Conservation (phyloP, 2,329 filamentous ascomycete species). For the Penicillium corylophilum region DNA sequence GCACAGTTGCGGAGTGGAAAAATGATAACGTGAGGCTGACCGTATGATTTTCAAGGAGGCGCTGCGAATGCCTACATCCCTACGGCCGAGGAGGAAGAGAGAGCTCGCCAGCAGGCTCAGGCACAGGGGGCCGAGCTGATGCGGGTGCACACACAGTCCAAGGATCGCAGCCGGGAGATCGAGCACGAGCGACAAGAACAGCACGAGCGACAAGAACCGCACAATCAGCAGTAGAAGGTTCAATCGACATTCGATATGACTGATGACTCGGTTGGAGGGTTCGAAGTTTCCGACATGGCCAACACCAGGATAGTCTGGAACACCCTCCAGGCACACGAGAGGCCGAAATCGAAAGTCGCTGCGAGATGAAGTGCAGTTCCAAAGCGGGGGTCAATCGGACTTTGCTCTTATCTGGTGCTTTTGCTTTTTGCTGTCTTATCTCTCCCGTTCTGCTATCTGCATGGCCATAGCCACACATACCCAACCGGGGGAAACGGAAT, state of each 20-base stretch:
- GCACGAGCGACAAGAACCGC: conserved; percentile 22
- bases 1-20: conserved; percentile 3
- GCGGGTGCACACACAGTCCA: conserved; percentile 30
- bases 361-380: conserved; percentile 5
- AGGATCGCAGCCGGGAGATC: conserved; percentile 29
- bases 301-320: neutral
- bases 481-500: neutral
- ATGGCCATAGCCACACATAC: neutral
- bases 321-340: neutral
- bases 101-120: conserved; percentile 31
- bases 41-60: conserved; percentile 27
- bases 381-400: conserved; percentile 1
- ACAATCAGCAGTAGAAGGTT: conserved; percentile 1
- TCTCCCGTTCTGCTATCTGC: conserved; percentile 6
- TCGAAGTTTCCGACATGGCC: neutral
- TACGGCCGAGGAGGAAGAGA: conserved; percentile 21
- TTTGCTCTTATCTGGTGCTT: conserved; percentile 12
- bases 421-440: conserved; percentile 12
- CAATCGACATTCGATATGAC: neutral
- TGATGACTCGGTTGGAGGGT: neutral
- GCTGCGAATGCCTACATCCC: conserved; percentile 39
- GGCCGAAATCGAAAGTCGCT: conserved; percentile 7
- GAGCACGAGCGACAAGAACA: conserved; percentile 24
- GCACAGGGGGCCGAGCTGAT: conserved; percentile 37
- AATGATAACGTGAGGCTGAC: conserved; percentile 2